phyloP scores from a whole-genome alignment of 257 asterid species.

The Lavandula angustifolia region DNA sequence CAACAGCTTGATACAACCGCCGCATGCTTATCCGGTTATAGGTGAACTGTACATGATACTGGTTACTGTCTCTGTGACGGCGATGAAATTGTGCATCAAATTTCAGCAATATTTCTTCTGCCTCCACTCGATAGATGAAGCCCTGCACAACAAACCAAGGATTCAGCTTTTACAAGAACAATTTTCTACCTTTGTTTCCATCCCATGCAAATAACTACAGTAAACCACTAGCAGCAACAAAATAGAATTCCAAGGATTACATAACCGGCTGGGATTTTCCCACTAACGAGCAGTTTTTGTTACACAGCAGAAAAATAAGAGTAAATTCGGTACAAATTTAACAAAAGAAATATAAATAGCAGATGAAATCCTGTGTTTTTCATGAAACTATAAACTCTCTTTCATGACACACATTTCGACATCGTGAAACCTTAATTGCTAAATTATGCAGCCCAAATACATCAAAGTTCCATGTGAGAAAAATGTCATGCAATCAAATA shows the following conservation, averaged over 20 bases:
- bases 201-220: neutral
- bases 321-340: neutral
- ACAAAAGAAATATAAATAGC: neutral
- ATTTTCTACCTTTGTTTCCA: neutral
- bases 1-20: slow-evolving; percentile 80
- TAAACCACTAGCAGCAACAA: neutral
- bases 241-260: neutral
- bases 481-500: neutral
- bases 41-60: slow-evolving; percentile 72
- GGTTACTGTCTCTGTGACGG: slow-evolving; percentile 46
- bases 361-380: neutral
- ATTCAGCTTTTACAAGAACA: slow-evolving; percentile 23
- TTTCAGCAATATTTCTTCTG: slow-evolving; percentile 70
- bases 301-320: neutral
- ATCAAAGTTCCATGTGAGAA: neutral
- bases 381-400: neutral
- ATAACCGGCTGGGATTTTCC: neutral
- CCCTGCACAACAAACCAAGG: slow-evolving; percentile 52
- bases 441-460: slow-evolving; percentile 1
- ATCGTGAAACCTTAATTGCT: neutral
- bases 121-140: slow-evolving; percentile 75
- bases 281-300: neutral
- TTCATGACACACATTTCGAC: neutral
- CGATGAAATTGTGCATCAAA: slow-evolving; percentile 63
- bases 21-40: slow-evolving; percentile 57